Base-by-base conservation (phyloP, 2,329 filamentous ascomycete species). In the Tolypocladium tropicale region DNA sequence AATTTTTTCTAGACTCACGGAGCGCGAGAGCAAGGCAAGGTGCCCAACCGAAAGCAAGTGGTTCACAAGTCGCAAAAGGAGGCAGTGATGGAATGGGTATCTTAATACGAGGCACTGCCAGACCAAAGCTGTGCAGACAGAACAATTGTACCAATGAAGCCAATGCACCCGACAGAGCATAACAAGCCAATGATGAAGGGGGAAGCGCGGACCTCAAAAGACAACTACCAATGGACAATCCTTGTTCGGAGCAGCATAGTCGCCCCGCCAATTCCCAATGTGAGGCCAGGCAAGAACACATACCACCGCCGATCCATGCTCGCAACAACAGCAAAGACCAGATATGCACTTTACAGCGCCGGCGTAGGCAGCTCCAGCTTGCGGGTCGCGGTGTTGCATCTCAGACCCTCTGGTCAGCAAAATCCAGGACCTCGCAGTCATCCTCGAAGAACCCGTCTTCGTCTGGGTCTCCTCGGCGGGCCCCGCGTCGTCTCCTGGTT, bases 381-480 rank as follows among this genome's bases (percentile, higher is more conserved):
- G 18, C 46, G 25, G 30, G 46, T 1, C 25, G n/a, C 46, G 7
- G 25, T 16, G n/a, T 32, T 32, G 25, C 53, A 53, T 52, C 58
- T 78, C 68, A 86, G 34, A 85, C 83, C 67, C 83, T 75, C 71
- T 86, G 83, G 64, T 84, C 83, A 28, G 90, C 89, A 79, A 94
- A 95, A 73, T 95, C 90, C 60, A 95, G 79, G 56, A 96, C 88
- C 69, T 95, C 90, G 63, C 89, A 94, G 67, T 95, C 91, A 68
- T 96, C 90, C 72, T 96, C 91, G 65, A 95, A 95, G 70, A 95
- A 95, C 2, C 87, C 88, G 55, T 86, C 84, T 56, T 89, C 87
- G 49, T 85, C 84, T 41, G 71, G 67, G 33, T 76, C 74, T 18
- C 72, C 69, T 39, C 72, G 68, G 54, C 79, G 76, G 53, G 76